Base-by-base conservation (phyloP, 2,329 filamentous ascomycete species). In the Teratosphaeria pseudoeucalypti region DNA sequence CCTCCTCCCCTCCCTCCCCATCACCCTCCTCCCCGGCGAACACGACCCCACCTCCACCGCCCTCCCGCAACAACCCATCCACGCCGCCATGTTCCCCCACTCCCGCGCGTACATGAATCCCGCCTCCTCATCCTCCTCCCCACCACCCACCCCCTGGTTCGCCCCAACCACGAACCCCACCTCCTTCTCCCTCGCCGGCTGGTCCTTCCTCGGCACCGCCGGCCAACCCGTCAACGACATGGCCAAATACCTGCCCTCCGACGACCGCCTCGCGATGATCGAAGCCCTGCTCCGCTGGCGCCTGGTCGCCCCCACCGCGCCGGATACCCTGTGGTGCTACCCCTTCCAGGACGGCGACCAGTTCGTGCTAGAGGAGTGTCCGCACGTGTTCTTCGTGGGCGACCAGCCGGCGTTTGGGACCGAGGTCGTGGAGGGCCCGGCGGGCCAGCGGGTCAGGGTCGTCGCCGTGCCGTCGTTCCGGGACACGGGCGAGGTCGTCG, bases 141-240 rank as follows among this genome's bases (percentile, higher is more conserved):
- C 10, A 57, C 7, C 23, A 53, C 27, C 12, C 52, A n/a, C 43
- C n/a, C 19, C 43, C 16, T 49, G 43, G 43, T 49, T 49, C 43
- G 23, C 43, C 43, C 27, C 52, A 58, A 37, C 37, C 14, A 32
- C 56, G 60, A 78, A 83, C 69, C 94, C 94, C 0, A 95, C 89
- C 86, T 88, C 95, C 67, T 90, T 86, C 26, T 90, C 96, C 71
- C 75, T 99, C 0, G 91, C 95, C 58, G 95, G 94, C 0, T 95
- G 90, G 87, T 83, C 90, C 52, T 76, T 97, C 6, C 81, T 96
- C 53, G 92, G 89, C 11, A 94, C 89, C 0, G 88, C 89, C 39
- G 94, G 94, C 0, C 94, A 99, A 76, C 95, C 95, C 57, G 83
- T 99, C 2, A 89, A 95, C 67, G 95, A 99, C 73, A 84, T 97